Evolutionary conservation across 1,139 yeast genomes (phyloP).

Genomic region (Sugiyamaella sp.): DNA sequence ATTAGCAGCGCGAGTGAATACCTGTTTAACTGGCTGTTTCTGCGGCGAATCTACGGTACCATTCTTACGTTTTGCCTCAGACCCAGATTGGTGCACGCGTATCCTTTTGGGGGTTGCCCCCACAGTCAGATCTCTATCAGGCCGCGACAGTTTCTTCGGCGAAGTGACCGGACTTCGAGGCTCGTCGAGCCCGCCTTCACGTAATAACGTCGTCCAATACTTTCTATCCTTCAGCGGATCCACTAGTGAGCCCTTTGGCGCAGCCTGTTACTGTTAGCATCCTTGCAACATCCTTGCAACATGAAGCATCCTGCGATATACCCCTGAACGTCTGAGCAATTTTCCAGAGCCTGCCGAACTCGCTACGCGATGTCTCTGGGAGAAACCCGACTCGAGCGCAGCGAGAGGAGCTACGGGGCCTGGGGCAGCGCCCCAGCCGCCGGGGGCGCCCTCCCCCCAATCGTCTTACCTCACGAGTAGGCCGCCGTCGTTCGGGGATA

Average conservation of each 20-base stretch:
- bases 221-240: conserved; percentile 31
- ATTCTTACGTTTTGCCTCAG: too few relatives aligned
- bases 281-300: too few relatives aligned
- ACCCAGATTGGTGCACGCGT: too few relatives aligned
- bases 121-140: too few relatives aligned
- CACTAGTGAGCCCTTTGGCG: conserved; percentile 30
- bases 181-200: conserved; percentile 16
- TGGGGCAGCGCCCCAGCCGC: conserved; percentile 5
- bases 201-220: conserved; percentile 29
- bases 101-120: too few relatives aligned
- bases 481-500: conserved; percentile 11
- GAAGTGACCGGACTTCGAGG: neutral
- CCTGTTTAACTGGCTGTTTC: too few relatives aligned
- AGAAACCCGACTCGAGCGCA: neutral
- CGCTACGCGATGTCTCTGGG: neutral
- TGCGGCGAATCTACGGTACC: too few relatives aligned
- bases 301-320: too few relatives aligned
- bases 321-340: too few relatives aligned
- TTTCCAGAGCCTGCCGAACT: too few relatives aligned
- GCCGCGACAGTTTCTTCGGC: neutral
- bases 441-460: too few relatives aligned
- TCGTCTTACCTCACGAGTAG: conserved; percentile 13
- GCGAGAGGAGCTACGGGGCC: conserved; percentile 3
- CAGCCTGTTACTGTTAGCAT: conserved; percentile 24
- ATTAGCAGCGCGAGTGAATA: neutral